Conservation (phyloP, 1,284 basidiomycete species). For the Cutaneotrichosporon dermatis region DNA sequence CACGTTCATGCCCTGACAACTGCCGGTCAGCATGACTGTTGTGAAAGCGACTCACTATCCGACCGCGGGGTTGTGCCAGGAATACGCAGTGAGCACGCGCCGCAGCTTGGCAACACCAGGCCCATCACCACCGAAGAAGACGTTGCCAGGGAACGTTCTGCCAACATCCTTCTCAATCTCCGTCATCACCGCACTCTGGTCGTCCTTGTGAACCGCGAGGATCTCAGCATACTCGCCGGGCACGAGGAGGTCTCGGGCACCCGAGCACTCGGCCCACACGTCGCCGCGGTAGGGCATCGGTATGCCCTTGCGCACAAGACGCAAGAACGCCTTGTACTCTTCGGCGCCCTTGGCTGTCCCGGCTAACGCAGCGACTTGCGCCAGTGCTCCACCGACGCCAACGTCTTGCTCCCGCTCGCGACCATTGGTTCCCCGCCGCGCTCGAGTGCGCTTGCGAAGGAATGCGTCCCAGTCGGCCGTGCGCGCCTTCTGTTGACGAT, state of each 20-base stretch:
- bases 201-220: slow-evolving; percentile 58
- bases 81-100: slow-evolving; percentile 83
- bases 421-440: slow-evolving; percentile 19
- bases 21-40: too few species aligned
- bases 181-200: slow-evolving; percentile 57
- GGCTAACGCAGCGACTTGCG: slow-evolving; percentile 10
- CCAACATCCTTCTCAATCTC: slow-evolving; percentile 95
- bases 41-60: slow-evolving; percentile 55
- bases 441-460: slow-evolving; percentile 52
- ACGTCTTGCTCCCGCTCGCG: slow-evolving; percentile 13
- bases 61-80: slow-evolving; percentile 76
- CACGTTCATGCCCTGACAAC: slow-evolving; percentile 82
- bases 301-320: slow-evolving; percentile 75
- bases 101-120: slow-evolving; percentile 82
- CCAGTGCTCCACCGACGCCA: slow-evolving; percentile 17
- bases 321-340: slow-evolving; percentile 72
- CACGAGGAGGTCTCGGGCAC: slow-evolving; percentile 83
- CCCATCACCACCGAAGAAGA: slow-evolving; percentile 87
- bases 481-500: slow-evolving; percentile 68
- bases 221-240: slow-evolving; percentile 88
- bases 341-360: slow-evolving; percentile 64
- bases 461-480: slow-evolving; percentile 85
- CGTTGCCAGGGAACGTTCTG: slow-evolving; percentile 88
- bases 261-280: slow-evolving; percentile 73
- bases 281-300: slow-evolving; percentile 83